These are phyloP conservation scores for Plasmodium cynomolgi DNA, from an alignment of 169 alveolate species.

Conservation along the genomic window DNA sequence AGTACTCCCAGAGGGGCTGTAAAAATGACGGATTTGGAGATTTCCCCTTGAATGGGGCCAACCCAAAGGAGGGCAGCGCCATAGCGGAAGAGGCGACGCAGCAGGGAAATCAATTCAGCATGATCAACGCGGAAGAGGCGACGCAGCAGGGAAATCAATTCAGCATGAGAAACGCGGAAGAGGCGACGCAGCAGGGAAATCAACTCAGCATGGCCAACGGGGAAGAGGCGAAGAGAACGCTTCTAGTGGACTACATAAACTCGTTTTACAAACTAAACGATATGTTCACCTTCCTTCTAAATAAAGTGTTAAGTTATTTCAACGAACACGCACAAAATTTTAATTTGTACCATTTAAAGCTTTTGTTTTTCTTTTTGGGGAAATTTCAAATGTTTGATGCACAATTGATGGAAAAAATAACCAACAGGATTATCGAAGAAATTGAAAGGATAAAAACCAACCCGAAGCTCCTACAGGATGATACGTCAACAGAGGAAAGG, in stretches of 20 bases:
- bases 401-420: slow-evolving; percentile 21
- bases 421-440: slow-evolving; percentile 30
- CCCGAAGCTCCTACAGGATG: slow-evolving; percentile 20
- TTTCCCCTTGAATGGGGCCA: background rate
- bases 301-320: slow-evolving; percentile 29
- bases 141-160: background rate
- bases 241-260: slow-evolving; percentile 54
- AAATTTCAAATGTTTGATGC: slow-evolving; percentile 35
- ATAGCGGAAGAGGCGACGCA: background rate
- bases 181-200: background rate
- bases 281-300: slow-evolving; percentile 44
- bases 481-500: slow-evolving; percentile 22
- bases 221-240: slow-evolving; percentile 2
- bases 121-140: background rate
- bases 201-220: background rate
- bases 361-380: slow-evolving; percentile 38
- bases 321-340: slow-evolving; percentile 17
- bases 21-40: background rate
- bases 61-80: background rate
- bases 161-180: background rate
- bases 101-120: background rate
- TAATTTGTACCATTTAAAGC: slow-evolving; percentile 45
- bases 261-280: slow-evolving; percentile 46
- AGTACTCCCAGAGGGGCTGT: background rate
- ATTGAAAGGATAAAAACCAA: slow-evolving; percentile 50